Evolutionary conservation across 1,284 basidiomycete genomes (phyloP), one percentile per base, ranked within the genome.

Genomic region (Schizopora paradoxa): DNA sequence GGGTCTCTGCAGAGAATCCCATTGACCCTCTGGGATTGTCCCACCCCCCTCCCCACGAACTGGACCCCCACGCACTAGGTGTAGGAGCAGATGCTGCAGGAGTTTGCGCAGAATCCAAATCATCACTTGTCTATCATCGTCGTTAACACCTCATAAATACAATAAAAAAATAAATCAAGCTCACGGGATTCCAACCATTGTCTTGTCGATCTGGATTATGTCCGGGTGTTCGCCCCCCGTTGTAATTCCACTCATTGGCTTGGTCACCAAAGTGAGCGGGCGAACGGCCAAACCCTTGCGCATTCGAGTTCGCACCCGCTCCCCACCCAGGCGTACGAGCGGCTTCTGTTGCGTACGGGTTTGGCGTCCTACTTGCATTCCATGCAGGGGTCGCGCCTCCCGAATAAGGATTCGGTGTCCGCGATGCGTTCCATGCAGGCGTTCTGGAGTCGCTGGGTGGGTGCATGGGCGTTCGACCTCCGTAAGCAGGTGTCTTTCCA

Each of bases 331-430:
- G 79, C 3, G 79, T 80, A 52, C 69, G 68, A 13, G 71, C 66
- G 29, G 73, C 69, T 10, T 67, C 72, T 32, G 54, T 49, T 1
- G 70, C 74, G 54, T 86, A 85, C 0, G 85, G 84, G 62, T 88
- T 88, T 3, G 86, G 85, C 13, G 86, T 89, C 41, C 73, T 67
- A 5, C 74, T 73, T 3, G 72, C 68, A 49, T 70, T 74, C 78
- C 78, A 82, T 4, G 74, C 75, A 1, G 79, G 81, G 5, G 79
- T 81, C 69, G 69, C 68, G 32, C 71, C 72, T 14, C 66, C 62
- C 7, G 61, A 51, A 54, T 81, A 81, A 4, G 84, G 82, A 57
- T 86, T 88, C 1, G 86, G 82, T 14, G 84, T 87, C 46, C 72
- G 67, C 11, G 61, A 58, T 0, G 60, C 39, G 14, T 53, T 50